phyloP scores from a whole-genome alignment of 768 basidiomycete species.

The Panaeolus papilionaceus region DNA sequence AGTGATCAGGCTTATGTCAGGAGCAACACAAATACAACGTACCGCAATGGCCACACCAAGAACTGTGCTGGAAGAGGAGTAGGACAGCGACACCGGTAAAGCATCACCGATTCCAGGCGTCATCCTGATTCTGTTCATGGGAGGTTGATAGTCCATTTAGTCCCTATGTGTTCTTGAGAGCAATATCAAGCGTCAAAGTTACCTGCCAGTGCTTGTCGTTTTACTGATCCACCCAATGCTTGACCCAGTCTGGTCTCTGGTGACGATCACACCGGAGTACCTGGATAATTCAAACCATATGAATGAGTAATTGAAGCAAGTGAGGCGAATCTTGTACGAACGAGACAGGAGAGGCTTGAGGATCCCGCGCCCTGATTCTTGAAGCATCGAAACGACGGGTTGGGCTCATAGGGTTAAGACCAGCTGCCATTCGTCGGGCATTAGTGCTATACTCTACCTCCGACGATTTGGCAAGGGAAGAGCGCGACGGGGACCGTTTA shows the following conservation, averaged over 20 bases:
- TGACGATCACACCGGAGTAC: neutral
- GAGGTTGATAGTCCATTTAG: neutral
- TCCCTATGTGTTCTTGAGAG: neutral
- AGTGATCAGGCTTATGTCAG: neutral
- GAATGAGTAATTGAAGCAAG: neutral
- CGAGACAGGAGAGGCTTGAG: neutral
- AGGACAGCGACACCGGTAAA: neutral
- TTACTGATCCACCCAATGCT: neutral
- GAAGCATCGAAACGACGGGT: neutral
- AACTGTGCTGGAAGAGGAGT: neutral
- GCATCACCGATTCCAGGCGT: neutral
- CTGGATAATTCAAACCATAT: neutral
- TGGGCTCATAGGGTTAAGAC: neutral
- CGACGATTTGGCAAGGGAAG: neutral
- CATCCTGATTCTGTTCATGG: conserved; percentile 1
- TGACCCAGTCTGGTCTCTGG: neutral
- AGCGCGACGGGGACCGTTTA: neutral
- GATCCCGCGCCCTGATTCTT: neutral
- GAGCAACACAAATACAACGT: neutral
- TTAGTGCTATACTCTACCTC: neutral
- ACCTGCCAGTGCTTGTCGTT: neutral
- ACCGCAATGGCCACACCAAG: neutral
- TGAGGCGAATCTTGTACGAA: neutral
- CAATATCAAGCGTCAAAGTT: neutral
- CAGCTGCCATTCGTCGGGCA: neutral